Evolutionary conservation across 2,329 filamentous ascomycete species (phyloP), one percentile per base, ranked within the genome.

Genomic region (Cryphonectria nitschkei): DNA sequence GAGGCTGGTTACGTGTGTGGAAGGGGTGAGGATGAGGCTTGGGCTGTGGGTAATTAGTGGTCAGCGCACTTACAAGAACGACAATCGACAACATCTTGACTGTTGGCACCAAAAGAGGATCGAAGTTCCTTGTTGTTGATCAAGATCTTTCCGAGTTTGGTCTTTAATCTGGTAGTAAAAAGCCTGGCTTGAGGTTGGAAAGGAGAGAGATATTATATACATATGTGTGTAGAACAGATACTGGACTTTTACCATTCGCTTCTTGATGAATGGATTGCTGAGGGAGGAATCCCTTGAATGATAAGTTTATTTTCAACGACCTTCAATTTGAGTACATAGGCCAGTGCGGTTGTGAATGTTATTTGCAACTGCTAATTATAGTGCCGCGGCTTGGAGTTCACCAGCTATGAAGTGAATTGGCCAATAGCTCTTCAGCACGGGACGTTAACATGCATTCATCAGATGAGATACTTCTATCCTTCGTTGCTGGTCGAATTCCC

Each of bases 41-140:
- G 43, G 43, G 43, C 43, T 22, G 19, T 46, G 43, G 16, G 43
- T 16, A 22, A 19, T 46, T 6, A 39, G 9, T 50, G n/a, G 13
- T 14, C 26, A 19, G 52, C 2, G 26, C 52, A 5, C 52, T 56
- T 29, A 56, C 52, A 29, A 56, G 52, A 16, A 56, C 11, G 16
- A 56, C n/a, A 6, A n/a, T 56, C n/a, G 26, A 56, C n/a, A 29
- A 56, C 52, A 56, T 56, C n/a, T 56, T 56, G 52, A 56, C 52
- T 9, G 13, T 54, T 22, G 8, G 2, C 8, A 11, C 9, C 26
- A 8, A 13, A 26, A 2, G 22, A 54, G 50, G 11, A 5, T 54
- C 3, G 8, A 54, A 22, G 16, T 26, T n/a, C n/a, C 2, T 26
- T 54, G 2, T 9, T 54, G 9, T 56, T 29, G 52, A 5, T n/a